These are phyloP conservation scores for Nicotiana benthamiana DNA, from an alignment of 257 asterid species.

Conservation along the genomic window DNA sequence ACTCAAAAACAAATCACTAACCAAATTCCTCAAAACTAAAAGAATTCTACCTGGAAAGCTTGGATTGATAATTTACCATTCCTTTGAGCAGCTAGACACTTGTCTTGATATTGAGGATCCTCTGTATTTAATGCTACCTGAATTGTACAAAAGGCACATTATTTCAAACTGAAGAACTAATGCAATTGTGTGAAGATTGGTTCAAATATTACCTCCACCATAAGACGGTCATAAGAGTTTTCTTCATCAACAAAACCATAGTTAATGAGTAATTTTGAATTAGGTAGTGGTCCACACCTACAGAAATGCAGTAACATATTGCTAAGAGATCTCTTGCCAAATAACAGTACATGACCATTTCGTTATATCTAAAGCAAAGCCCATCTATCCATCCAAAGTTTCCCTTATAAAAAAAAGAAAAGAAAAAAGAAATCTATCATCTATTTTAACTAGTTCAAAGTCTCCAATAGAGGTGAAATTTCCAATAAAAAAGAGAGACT, in stretches of 20 bases:
- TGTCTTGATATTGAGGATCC: constrained; percentile 98
- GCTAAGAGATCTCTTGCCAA: neutral
- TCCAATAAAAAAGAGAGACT: neutral
- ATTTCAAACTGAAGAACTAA: constrained; percentile 7
- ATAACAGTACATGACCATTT: neutral
- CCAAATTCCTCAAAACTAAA: neutral
- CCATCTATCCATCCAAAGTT: neutral
- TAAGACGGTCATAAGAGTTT: constrained; percentile 72
- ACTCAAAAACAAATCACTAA: neutral
- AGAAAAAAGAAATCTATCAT: neutral
- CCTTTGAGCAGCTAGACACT: constrained; percentile 97
- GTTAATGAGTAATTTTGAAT: constrained; percentile 84
- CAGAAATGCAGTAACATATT: constrained; percentile 12
- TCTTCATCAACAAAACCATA: constrained; percentile 98
- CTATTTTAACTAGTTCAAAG: neutral
- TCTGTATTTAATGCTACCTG: constrained; percentile 91
- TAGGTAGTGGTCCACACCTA: constrained; percentile 99
- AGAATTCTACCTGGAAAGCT: constrained; percentile 54
- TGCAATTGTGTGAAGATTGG: constrained; percentile 1
- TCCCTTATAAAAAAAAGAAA: too few relatives aligned
- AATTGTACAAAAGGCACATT: constrained; percentile 13
- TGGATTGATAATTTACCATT: constrained; percentile 85
- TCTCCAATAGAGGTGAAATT: neutral
- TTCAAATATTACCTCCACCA: constrained; percentile 53
- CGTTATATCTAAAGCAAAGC: neutral